These are phyloP conservation scores for Trichoderma semiorbis DNA, from an alignment of 2,329 filamentous ascomycete genomes.

Conservation along the genomic window DNA sequence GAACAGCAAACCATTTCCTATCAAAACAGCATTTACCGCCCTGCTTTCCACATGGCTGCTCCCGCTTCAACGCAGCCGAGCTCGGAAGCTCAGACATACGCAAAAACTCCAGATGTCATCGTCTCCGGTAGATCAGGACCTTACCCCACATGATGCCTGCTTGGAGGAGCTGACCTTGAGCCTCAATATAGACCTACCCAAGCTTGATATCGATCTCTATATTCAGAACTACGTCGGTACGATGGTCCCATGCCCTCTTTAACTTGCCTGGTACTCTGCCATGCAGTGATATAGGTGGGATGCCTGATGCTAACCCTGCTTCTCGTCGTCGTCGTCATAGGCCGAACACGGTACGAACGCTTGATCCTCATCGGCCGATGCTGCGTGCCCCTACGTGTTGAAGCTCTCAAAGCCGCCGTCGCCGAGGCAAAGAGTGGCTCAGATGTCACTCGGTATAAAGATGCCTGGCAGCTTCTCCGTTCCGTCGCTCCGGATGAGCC, in stretches of 20 bases:
- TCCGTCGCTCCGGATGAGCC: slow-evolving; percentile 62
- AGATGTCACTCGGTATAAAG: slow-evolving; percentile 69
- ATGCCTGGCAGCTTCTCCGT: slow-evolving; percentile 63
- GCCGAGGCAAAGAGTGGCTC: slow-evolving; percentile 70
- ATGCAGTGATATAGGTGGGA: not conserved
- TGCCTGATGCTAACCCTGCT: not conserved
- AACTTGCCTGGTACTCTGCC: not conserved
- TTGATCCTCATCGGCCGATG: slow-evolving; percentile 76
- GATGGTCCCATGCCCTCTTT: slow-evolving; percentile 19
- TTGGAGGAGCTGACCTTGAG: slow-evolving; percentile 6
- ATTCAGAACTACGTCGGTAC: slow-evolving; percentile 83
- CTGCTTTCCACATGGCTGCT: slow-evolving; percentile 3
- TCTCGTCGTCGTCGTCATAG: slow-evolving; percentile 41
- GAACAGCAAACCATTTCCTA: not conserved
- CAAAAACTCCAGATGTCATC: slow-evolving; percentile 33
- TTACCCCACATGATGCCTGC: not conserved
- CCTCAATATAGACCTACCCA: slow-evolving; percentile 62
- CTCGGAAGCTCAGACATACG: slow-evolving; percentile 7
- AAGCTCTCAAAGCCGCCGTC: slow-evolving; percentile 77
- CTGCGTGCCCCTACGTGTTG: slow-evolving; percentile 71
- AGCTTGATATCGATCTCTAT: slow-evolving; percentile 88
- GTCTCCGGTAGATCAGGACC: slow-evolving; percentile 36
- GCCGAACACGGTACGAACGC: slow-evolving; percentile 75
- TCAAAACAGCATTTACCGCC: not conserved
- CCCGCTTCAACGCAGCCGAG: slow-evolving; percentile 1